phyloP scores from a whole-genome alignment of 1,284 basidiomycete species.

The Leccinum subrobustum region DNA sequence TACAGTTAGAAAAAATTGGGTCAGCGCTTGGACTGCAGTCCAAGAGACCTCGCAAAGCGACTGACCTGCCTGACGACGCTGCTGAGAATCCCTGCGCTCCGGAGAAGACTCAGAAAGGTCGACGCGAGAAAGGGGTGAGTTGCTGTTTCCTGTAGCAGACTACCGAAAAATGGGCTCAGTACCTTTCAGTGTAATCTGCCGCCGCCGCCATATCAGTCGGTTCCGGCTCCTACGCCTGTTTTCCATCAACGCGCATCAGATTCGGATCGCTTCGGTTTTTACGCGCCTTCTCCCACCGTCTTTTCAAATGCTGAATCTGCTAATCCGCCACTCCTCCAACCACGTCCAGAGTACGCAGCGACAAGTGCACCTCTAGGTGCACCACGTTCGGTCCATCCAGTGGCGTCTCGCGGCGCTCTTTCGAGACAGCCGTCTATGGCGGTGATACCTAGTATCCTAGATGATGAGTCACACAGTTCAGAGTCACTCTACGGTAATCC shows the following conservation, averaged over 20 bases:
- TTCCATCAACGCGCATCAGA: background rate
- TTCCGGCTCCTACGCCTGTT: background rate
- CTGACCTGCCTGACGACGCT: background rate
- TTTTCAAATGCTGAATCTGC: background rate
- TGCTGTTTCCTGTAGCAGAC: background rate
- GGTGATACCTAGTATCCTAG: background rate
- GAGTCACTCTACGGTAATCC: background rate
- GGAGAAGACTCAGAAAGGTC: background rate
- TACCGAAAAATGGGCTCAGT: background rate
- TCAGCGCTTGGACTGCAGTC: background rate
- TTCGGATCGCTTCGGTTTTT: background rate
- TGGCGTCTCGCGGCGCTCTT: background rate
- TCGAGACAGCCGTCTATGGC: background rate
- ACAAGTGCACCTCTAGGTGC: background rate
- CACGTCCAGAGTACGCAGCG: background rate
- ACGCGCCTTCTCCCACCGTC: background rate
- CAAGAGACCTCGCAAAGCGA: background rate
- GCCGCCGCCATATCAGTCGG: background rate
- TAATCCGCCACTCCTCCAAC: background rate
- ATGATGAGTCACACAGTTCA: background rate
- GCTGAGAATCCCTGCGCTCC: background rate
- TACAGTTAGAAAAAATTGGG: background rate
- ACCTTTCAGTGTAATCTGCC: background rate
- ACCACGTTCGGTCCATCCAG: background rate
- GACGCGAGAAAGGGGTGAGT: background rate